Conservation (phyloP, 345 rosid species). For the Ricinus communis region DNA sequence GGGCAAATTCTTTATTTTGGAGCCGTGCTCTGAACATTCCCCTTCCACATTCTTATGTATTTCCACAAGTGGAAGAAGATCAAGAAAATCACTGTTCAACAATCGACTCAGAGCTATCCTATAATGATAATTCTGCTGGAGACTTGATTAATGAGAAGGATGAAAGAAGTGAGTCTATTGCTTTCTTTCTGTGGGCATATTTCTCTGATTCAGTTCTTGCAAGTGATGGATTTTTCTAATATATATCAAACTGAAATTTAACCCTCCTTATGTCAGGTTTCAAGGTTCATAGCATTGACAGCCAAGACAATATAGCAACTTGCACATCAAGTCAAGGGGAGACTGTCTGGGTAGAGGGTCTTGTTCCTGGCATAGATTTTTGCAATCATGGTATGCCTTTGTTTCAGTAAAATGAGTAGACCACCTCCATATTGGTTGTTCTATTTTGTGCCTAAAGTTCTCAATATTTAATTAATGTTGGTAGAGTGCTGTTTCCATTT, state of each 20-base stretch:
- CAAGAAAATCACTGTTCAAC: constrained; percentile 15
- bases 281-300: constrained; percentile 22
- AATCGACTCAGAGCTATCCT: constrained; percentile 20
- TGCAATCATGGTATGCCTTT: constrained; percentile 88
- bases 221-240: constrained; percentile 12
- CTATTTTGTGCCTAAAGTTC: not conserved
- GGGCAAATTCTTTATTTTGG: constrained; percentile 98
- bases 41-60: constrained; percentile 79
- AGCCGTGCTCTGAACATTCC: constrained; percentile 93
- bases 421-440: not conserved
- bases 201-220: constrained; percentile 1
- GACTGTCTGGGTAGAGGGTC: constrained; percentile 93
- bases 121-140: constrained; percentile 19
- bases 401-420: constrained; percentile 4
- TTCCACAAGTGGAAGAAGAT: constrained; percentile 61
- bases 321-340: constrained; percentile 45
- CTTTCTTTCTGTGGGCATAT: constrained; percentile 8
- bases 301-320: constrained; percentile 33
- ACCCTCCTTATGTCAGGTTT: constrained; percentile 32
- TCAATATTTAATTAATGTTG: not conserved
- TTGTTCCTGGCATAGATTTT: constrained; percentile 96
- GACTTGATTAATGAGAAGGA: constrained; percentile 18
- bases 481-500: not conserved
- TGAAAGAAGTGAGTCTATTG: constrained; percentile 39
- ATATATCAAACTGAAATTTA: constrained; percentile 15